These are phyloP conservation scores for Trypanosomatidae sp. DNA, from an alignment of 208 protist genomes.

Conservation along the genomic window DNA sequence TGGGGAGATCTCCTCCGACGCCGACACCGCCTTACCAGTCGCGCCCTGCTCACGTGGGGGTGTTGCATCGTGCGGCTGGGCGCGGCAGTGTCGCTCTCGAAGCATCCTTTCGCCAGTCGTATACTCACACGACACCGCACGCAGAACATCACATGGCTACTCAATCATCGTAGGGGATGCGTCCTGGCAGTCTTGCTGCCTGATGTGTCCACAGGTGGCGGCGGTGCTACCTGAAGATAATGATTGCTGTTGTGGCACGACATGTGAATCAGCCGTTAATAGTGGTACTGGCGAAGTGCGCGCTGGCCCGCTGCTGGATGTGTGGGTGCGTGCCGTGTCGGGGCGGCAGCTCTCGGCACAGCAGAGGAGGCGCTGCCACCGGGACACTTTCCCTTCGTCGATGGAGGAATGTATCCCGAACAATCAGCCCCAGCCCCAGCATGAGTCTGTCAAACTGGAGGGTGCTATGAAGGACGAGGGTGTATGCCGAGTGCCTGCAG, in stretches of 20 bases:
- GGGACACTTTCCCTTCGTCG: neutral
- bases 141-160: conserved; percentile 6
- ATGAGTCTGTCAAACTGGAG: neutral
- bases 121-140: neutral
- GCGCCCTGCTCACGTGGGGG: conserved; percentile 4
- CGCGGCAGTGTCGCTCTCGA: neutral
- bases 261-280: neutral
- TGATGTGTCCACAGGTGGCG: conserved; percentile 19
- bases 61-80: conserved; percentile 14
- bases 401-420: neutral
- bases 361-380: neutral
- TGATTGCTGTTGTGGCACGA: neutral
- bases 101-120: neutral
- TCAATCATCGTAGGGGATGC: conserved; percentile 13
- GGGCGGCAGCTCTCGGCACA: neutral
- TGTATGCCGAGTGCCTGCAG: neutral
- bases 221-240: neutral
- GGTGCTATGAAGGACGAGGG: neutral
- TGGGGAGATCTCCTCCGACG: neutral
- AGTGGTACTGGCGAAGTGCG: neutral
- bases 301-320: conserved; percentile 14
- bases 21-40: neutral
- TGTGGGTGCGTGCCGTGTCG: conserved; percentile 20
- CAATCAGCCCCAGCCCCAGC: neutral
- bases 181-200: conserved; percentile 10